Conservation (phyloP, 2,329 filamentous ascomycete species). For the Aspergillus brunneoviolaceus region DNA sequence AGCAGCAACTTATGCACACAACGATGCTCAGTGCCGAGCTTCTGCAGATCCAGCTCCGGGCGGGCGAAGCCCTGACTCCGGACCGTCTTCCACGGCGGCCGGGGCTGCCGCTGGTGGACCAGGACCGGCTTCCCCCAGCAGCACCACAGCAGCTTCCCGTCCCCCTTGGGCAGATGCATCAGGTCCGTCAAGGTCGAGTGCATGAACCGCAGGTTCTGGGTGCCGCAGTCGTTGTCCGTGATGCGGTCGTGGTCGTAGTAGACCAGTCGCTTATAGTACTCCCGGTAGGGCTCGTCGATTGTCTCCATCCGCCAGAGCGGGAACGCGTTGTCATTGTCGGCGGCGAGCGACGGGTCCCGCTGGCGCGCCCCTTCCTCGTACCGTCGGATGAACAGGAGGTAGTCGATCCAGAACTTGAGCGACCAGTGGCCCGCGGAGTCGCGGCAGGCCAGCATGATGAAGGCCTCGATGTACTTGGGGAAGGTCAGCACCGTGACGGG, state of each 20-base stretch:
- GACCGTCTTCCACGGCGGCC: not conserved
- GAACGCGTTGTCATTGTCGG: not conserved
- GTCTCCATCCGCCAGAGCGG: not conserved
- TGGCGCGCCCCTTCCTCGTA: not conserved
- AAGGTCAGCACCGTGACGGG: not conserved
- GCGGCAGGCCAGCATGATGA: not conserved
- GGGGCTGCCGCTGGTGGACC: not conserved
- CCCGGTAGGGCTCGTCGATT: not conserved
- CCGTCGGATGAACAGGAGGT: not conserved
- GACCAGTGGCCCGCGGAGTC: not conserved
- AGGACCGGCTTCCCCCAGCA: not conserved
- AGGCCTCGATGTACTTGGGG: not conserved
- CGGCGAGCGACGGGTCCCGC: not conserved
- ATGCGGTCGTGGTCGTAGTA: not conserved
- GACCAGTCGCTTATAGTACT: not conserved
- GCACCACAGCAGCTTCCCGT: not conserved
- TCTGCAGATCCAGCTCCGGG: not conserved
- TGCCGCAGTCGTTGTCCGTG: not conserved
- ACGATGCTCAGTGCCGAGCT: not conserved
- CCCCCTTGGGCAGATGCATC: not conserved
- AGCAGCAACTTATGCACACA: not conserved
- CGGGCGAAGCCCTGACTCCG: not conserved
- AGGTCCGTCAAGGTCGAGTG: not conserved
- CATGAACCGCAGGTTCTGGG: not conserved
- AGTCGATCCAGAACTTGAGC: not conserved